phyloP scores from a whole-genome alignment of 192 early-diverging fungal genomes.

The Umbelopsis vinacea region DNA sequence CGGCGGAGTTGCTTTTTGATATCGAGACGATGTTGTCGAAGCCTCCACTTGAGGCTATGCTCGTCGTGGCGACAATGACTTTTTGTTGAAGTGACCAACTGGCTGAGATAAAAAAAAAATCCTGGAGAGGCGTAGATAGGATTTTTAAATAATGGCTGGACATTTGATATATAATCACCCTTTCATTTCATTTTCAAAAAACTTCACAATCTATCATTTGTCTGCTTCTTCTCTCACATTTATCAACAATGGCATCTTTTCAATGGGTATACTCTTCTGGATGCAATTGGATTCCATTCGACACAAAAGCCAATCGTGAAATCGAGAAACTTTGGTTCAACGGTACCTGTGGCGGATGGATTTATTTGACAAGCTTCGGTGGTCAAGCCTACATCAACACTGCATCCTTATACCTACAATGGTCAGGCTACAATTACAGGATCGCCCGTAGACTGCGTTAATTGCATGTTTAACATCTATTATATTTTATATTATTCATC shows the following conservation, averaged over 20 bases:
- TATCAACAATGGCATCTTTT: conserved; percentile 1
- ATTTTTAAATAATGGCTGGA: no score
- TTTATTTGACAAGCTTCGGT: conserved; percentile 1
- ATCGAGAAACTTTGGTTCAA: conserved; percentile 15
- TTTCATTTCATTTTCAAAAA: background rate
- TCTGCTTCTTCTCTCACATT: background rate
- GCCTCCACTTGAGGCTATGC: conserved; percentile 2
- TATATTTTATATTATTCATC: background rate
- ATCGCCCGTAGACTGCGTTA: background rate
- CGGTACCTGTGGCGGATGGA: conserved; percentile 11
- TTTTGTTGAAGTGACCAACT: background rate
- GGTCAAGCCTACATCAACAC: background rate
- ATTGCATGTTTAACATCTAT: background rate
- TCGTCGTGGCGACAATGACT: no score
- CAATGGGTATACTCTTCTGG: conserved; percentile 21
- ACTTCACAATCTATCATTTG: background rate
- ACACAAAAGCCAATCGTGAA: conserved; percentile 7
- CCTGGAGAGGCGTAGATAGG: no score
- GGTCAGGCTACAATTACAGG: conserved; percentile 13
- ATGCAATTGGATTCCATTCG: conserved; percentile 20
- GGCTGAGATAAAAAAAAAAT: background rate
- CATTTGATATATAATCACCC: no score
- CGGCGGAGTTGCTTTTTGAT: no score
- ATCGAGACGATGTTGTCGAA: no score
- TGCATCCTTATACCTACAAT: conserved; percentile 3